Evolutionary conservation across 1,139 yeast genomes (phyloP), one percentile per base, ranked within the genome.

Genomic region (Hyphopichia buzzinii): DNA sequence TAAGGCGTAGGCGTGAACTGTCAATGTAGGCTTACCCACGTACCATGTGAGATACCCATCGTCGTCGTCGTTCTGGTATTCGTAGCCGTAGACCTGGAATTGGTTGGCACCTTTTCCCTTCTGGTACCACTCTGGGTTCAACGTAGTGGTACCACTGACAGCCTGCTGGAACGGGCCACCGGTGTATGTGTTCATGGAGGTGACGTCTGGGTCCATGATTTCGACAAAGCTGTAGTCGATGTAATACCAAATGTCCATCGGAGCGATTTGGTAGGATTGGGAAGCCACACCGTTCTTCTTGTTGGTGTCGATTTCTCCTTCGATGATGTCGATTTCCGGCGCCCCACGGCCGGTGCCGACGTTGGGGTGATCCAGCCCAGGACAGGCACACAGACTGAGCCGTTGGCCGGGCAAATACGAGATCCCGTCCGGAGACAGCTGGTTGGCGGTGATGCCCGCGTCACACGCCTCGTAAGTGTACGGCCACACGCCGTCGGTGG

Each of bases 401-500:
- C 55, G 47, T 34, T 59, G 64, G 4, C 64, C 64, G 1, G 64
- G 64, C 34, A 59, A 47, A 32, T 57, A 59, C 3, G 62, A 56
- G 17, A 59, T 52, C 6, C 64, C 64, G 34, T 59, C 64, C 0
- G 64, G 59, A 3, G 60, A 49, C 11, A 59, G 53, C 37, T 59
- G 64, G 36, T 59, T 59, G 3, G 63, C 58, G 3, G 64, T 59
- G 36, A 57, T 58, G 10, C 64, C 64, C 2, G 61, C 57, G 34
- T 59, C 64, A 38, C 64, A 59, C 10, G 52, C 35, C n/a, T 57
- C 59, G 40, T 59, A 59, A 1, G 63, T 49, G 42, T 59, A 59
- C 1, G 64, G 64, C 64, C 64, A 59, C n/a, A 57, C 61, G 23
- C 64, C 64, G 12, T 59, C 62, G 3, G 64, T 57, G 24, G 59